These are phyloP conservation scores for Penicillium polonicum DNA, from an alignment of 2,329 filamentous ascomycete species.

Conservation along the genomic window DNA sequence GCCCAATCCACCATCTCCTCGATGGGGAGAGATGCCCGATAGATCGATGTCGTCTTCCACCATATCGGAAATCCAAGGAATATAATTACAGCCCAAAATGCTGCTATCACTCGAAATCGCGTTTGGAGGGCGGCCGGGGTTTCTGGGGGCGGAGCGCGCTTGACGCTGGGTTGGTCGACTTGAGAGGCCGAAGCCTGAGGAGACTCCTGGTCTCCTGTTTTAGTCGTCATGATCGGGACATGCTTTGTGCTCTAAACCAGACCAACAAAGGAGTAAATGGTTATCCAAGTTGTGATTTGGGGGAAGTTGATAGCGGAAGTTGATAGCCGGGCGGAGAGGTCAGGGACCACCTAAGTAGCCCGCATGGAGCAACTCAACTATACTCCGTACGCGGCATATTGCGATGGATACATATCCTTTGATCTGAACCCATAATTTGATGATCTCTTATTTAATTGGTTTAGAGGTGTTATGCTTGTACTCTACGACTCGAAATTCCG, in stretches of 20 bases:
- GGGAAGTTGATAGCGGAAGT: slow-evolving; percentile 14
- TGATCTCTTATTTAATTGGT: neutral
- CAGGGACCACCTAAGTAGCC: slow-evolving; percentile 8
- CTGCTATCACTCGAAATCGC: slow-evolving; percentile 72
- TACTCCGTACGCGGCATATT: neutral
- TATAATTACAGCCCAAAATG: slow-evolving; percentile 87
- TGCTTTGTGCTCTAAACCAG: slow-evolving; percentile 27
- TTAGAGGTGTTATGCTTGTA: neutral
- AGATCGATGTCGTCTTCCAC: slow-evolving; percentile 93
- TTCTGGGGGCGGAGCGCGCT: slow-evolving; percentile 70
- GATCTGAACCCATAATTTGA: neutral
- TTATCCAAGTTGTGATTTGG: slow-evolving; percentile 14
- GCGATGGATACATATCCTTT: neutral
- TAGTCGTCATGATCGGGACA: slow-evolving; percentile 37
- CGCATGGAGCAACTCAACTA: slow-evolving; percentile 2
- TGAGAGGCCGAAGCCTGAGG: slow-evolving; percentile 19
- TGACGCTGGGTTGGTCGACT: slow-evolving; percentile 22
- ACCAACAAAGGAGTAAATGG: slow-evolving; percentile 7
- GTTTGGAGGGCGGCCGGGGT: slow-evolving; percentile 66
- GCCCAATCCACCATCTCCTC: slow-evolving; percentile 88
- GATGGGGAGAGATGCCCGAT: slow-evolving; percentile 79
- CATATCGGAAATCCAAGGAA: slow-evolving; percentile 87
- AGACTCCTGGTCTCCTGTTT: slow-evolving; percentile 36
- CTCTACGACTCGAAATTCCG: neutral
- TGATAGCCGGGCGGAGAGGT: slow-evolving; percentile 24